Evolutionary conservation across 371 early-diverging fungal genomes (phyloP), one percentile per base, ranked within the genome.

Genomic region (Lichtheimia ramosa): DNA sequence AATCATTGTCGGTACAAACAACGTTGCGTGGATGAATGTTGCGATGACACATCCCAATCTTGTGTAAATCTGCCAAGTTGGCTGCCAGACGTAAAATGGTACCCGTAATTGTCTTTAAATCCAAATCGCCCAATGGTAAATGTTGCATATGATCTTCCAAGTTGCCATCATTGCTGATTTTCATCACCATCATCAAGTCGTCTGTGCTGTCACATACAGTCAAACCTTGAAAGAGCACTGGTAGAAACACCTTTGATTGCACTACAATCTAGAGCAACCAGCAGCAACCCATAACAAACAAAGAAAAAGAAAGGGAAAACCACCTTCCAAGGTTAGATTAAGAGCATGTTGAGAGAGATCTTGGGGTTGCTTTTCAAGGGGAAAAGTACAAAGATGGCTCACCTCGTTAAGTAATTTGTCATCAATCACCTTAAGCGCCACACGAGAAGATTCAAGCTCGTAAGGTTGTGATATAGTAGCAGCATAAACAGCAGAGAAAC

Each of bases 141-240:
- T 71, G 74, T 24, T 71, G 65, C 74, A 73, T 73, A 28, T 77
- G 77, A 28, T 77, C 77, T 57, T 77, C 77, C 2, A 77, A 56
- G 49, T 78, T 74, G 0, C 79, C 79, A 41, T 75, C 75, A 50
- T 71, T 73, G 27, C 75, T 73, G 21, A 63, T 58, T 28, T 74
- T 78, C 75, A 78, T 75, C 1, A 78, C 75, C 79, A 78, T 78
- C 79, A 78, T 78, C 24, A 78, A 50, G 53, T 78, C 79, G 5
- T 74, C 74, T 2, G 77, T 77, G 14, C 68, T 77, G 46, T 77
- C 70, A 53, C 77, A 77, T n/a, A 77, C 77, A 6, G 77, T 77
- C 15, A 78, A 34, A 1, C 79, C 79, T 59, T 71, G 73, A 56
- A 78, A 78, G 39, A 78, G 49, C 6, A 78, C 51, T 42, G 75